Base-by-base conservation (phyloP, 495 filamentous ascomycete species). In the Hypoxylon rickii region DNA sequence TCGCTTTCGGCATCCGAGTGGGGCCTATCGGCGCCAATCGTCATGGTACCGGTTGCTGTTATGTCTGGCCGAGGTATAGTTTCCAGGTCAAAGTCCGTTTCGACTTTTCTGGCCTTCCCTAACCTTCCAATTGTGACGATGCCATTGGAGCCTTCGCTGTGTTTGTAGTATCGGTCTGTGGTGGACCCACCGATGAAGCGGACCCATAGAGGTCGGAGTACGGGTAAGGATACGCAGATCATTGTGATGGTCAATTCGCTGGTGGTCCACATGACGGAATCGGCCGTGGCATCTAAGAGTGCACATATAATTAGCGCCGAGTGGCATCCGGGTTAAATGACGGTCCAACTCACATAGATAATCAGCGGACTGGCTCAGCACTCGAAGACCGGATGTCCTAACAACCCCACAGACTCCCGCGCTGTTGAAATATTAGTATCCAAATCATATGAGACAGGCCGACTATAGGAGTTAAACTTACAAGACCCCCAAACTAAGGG, bases 401-500 rank as follows among this genome's bases (percentile, higher is more conserved):
- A 58, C 18, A 34, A 51, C 7, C 5, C 55, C 55, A 16, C 55
- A 58, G 6, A 58, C 29, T 16, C 54, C 54, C n/a, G 54, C 54
- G 20, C 54, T 57, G 5, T 38, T 13, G 12, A 17, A 38, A 7
- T 13, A 13, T 53, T 31, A 53, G 34, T 29, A 18, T 2, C 1
- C 10, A 29, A 3, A 24, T 15, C n/a, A 7, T 34, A 34, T 20
- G 16, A 7, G 19, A 36, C 11, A 15, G 6, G 20, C 7, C n/a
- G 39, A 4, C 4, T 29, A 29, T 10, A 29, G 24, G 24, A 15
- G 3, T 11, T 7, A 6, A 1, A 70, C 76, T 53, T 59, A 79
- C 76, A 81, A 54, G 44, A 80, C 49, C 8, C 79, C 79, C 2
- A 81, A 59, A 24, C 79, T 77, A 71, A 81, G 76, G 16, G 75